phyloP scores from a whole-genome alignment of 2,329 filamentous ascomycete species.

The Paracorniculantispora psalliotae region DNA sequence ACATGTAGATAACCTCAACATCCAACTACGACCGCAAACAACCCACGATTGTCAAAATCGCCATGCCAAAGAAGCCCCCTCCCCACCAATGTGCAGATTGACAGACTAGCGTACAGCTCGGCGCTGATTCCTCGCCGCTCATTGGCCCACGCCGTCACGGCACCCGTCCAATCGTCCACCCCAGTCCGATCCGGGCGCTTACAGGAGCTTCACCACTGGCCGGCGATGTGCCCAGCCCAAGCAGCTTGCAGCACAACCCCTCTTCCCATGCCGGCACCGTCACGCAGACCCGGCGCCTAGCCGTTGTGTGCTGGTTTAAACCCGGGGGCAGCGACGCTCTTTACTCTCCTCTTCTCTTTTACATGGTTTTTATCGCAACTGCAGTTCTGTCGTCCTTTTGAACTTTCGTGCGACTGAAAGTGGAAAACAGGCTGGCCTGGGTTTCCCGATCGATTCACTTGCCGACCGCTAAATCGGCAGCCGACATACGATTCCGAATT shows the following conservation, averaged over 20 bases:
- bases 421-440: conserved; percentile 5
- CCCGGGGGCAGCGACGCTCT: background rate
- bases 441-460: background rate
- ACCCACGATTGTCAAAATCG: no score
- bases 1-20: no score
- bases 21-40: no score
- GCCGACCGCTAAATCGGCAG: no score
- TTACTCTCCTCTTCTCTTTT: background rate
- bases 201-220: conserved; percentile 11
- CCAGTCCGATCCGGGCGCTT: conserved; percentile 12
- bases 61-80: background rate
- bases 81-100: background rate
- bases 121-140: background rate
- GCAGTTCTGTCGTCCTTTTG: background rate
- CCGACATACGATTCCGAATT: no score
- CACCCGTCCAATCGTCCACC: conserved; percentile 9
- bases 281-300: background rate
- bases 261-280: background rate
- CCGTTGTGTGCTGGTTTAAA: conserved; percentile 3
- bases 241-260: conserved; percentile 4
- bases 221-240: background rate
- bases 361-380: background rate
- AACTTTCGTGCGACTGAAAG: background rate
- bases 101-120: conserved; percentile 1
- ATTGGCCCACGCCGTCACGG: conserved; percentile 1